Conservation (phyloP, 768 basidiomycete species). For the Macrolepiota albuminosa region DNA sequence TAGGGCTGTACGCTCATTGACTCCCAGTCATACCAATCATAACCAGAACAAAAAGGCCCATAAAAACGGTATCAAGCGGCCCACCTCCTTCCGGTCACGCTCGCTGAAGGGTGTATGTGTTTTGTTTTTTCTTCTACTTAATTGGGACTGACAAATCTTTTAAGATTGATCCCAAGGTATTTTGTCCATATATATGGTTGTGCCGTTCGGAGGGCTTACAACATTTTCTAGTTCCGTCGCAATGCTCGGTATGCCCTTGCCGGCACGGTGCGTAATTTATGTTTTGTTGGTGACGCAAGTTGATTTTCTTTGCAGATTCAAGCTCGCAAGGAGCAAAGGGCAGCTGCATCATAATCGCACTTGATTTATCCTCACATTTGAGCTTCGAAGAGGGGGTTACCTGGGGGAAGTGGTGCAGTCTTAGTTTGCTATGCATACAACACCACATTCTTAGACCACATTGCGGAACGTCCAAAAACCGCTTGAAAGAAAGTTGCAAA, state of each 20-base stretch:
- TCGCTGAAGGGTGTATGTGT: constrained; percentile 88
- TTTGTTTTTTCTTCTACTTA: constrained; percentile 2
- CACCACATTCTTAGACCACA: constrained; percentile 11
- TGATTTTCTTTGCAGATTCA: constrained; percentile 42
- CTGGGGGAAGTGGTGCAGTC: constrained; percentile 8
- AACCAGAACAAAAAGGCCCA: constrained; percentile 98
- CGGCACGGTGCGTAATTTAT: constrained; percentile 59
- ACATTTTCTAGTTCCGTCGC: constrained; percentile 66
- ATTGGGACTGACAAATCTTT: not conserved
- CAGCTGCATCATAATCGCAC: constrained; percentile 32
- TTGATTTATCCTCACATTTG: constrained; percentile 7
- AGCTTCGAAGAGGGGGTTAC: constrained; percentile 4
- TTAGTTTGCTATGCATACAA: constrained; percentile 15
- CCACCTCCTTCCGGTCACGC: constrained; percentile 64
- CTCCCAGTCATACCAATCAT: constrained; percentile 80
- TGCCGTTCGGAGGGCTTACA: constrained; percentile 1
- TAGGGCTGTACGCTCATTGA: not conserved
- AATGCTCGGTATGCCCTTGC: constrained; percentile 68
- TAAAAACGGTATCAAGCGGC: constrained; percentile 93
- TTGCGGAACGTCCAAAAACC: constrained; percentile 14
- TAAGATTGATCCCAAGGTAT: constrained; percentile 80
- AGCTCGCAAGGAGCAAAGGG: constrained; percentile 60
- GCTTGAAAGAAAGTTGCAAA: constrained; percentile 15
- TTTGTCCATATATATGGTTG: not conserved
- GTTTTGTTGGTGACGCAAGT: not conserved